Evolutionary conservation across 2,329 filamentous ascomycete genomes (phyloP).

Genomic region (Ophiostoma tasmaniense): DNA sequence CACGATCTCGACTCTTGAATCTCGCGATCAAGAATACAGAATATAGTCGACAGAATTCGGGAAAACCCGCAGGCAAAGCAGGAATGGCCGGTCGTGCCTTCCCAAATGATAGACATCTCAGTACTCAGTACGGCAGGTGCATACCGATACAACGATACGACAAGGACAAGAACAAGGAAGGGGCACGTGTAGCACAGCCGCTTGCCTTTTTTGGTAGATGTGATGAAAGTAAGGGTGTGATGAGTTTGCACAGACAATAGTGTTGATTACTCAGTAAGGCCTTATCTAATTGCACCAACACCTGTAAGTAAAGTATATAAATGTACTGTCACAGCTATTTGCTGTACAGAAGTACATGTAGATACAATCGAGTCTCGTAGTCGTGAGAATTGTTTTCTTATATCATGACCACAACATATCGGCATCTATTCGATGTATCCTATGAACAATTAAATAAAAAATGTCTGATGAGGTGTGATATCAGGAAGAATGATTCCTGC

Average conservation of each 20-base stretch:
- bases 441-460: too few relatives aligned
- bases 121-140: background rate
- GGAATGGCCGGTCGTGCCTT: background rate
- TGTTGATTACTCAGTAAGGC: too few relatives aligned
- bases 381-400: too few relatives aligned
- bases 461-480: background rate
- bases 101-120: background rate
- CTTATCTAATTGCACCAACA: too few relatives aligned
- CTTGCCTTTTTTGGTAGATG: background rate
- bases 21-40: too few relatives aligned
- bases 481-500: background rate
- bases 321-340: too few relatives aligned
- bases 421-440: too few relatives aligned
- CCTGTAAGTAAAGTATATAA: too few relatives aligned
- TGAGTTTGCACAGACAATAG: too few relatives aligned
- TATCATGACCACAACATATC: too few relatives aligned
- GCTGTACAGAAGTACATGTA: too few relatives aligned
- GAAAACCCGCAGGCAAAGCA: background rate
- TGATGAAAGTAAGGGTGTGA: background rate
- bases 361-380: too few relatives aligned
- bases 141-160: background rate
- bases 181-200: background rate
- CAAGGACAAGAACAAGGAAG: background rate
- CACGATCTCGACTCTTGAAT: background rate
- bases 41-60: background rate